These are phyloP conservation scores for Sporobolomyces pararoseus DNA, from an alignment of 768 basidiomycete species.

Conservation along the genomic window DNA sequence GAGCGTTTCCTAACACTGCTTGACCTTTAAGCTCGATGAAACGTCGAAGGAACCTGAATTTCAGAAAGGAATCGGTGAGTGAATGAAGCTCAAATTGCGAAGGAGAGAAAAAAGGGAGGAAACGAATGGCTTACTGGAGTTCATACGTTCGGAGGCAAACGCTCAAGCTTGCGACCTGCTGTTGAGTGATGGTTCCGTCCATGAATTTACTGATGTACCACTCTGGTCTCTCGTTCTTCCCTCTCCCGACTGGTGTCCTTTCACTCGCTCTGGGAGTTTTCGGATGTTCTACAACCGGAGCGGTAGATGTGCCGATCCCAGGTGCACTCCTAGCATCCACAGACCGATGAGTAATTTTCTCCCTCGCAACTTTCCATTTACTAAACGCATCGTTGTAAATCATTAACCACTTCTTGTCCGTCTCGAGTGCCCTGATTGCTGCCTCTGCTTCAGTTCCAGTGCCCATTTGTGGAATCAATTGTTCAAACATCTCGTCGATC, in stretches of 20 bases:
- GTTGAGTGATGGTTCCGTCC: constrained; percentile 74
- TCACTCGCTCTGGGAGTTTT: background rate
- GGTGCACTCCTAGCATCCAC: constrained; percentile 35
- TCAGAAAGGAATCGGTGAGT: background rate
- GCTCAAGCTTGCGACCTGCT: constrained; percentile 69
- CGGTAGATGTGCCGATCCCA: constrained; percentile 21
- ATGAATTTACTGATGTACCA: constrained; percentile 91
- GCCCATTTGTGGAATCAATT: constrained; percentile 67
- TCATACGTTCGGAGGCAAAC: constrained; percentile 74
- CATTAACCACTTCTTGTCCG: constrained; percentile 88
- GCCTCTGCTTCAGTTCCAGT: constrained; percentile 53
- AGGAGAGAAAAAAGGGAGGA: background rate
- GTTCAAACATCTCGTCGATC: constrained; percentile 74
- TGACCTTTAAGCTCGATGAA: constrained; percentile 76
- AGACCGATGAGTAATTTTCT: constrained; percentile 58
- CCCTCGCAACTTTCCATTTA: constrained; percentile 70
- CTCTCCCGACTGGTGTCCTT: constrained; percentile 4
- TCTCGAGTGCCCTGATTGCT: constrained; percentile 57
- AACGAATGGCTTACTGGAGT: constrained; percentile 59
- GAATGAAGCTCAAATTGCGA: background rate
- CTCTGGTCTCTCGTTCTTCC: constrained; percentile 68
- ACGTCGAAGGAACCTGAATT: constrained; percentile 67
- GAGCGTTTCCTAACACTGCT: constrained; percentile 72
- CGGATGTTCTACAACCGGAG: background rate
- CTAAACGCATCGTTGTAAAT: constrained; percentile 77